These are phyloP conservation scores for Phytomonas sp. DNA, from an alignment of 208 protist species.

Conservation along the genomic window DNA sequence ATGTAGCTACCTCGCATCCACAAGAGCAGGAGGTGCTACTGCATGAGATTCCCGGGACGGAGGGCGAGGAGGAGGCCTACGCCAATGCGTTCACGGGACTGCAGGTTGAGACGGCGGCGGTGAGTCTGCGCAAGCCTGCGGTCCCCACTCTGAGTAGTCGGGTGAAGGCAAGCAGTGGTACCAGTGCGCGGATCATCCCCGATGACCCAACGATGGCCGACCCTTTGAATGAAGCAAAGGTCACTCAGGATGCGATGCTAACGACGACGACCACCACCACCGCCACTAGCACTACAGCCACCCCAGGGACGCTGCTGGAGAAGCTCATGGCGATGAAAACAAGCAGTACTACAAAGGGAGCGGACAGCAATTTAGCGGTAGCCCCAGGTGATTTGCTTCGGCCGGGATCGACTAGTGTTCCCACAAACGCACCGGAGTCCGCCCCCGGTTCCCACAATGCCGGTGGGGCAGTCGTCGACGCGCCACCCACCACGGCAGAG, in stretches of 20 bases:
- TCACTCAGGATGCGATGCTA: not conserved
- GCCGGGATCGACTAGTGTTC: not conserved
- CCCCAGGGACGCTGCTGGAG: slow-evolving; percentile 36
- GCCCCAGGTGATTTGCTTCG: not conserved
- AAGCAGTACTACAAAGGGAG: not conserved
- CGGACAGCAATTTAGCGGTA: not conserved
- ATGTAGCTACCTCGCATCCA: not conserved
- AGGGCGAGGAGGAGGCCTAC: slow-evolving; percentile 29
- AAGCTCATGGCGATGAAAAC: slow-evolving; percentile 58
- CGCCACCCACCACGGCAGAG: slow-evolving; percentile 39
- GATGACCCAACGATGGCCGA: slow-evolving; percentile 4
- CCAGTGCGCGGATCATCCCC: not conserved
- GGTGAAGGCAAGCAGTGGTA: slow-evolving; percentile 7
- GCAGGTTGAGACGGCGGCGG: slow-evolving; percentile 65
- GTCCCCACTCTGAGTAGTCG: slow-evolving; percentile 18
- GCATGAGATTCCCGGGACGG: slow-evolving; percentile 20
- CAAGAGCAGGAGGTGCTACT: slow-evolving; percentile 11
- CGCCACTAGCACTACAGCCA: not conserved
- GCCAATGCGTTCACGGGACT: slow-evolving; percentile 28
- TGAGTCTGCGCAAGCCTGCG: slow-evolving; percentile 30
- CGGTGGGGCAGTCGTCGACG: slow-evolving; percentile 6
- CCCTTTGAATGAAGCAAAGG: not conserved
- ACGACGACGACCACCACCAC: not conserved
- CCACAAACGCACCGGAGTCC: not conserved
- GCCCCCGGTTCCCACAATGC: slow-evolving; percentile 2